Percentiles rank a stretch among this genome's conserved stretches.
These are phyloP conservation scores for Volvox reticuliferus DNA, from an alignment of 139 green algal genomes.

Conservation along the genomic window DNA sequence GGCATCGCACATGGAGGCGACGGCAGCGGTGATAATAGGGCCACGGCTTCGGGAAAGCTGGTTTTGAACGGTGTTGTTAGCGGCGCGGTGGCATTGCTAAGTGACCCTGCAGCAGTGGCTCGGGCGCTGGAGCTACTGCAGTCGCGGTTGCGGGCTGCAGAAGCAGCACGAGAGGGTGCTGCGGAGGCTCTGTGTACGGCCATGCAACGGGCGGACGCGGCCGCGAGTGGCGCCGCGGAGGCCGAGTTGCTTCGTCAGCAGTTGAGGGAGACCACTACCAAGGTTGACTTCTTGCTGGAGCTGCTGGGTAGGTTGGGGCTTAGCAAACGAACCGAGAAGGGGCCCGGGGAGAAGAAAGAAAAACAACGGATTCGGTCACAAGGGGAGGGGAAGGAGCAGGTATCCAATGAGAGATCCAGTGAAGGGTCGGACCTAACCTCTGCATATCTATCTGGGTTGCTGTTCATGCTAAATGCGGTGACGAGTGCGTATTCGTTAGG, in stretches of 20 bases:
- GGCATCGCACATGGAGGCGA: neutral
- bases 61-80: neutral
- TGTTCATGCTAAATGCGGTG: no score
- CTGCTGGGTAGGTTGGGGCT: constrained; percentile 47
- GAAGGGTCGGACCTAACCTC: no score
- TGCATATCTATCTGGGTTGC: no score
- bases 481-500: no score
- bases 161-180: constrained; percentile 57
- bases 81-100: neutral
- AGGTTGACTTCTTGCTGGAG: constrained; percentile 66
- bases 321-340: no score
- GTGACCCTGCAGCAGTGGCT: constrained; percentile 36
- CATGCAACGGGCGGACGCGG: constrained; percentile 65
- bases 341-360: no score
- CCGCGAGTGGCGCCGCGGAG: constrained; percentile 46
- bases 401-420: no score
- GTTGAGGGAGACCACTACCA: constrained; percentile 37
- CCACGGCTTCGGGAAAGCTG: neutral
- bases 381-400: no score
- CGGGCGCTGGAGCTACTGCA: constrained; percentile 52
- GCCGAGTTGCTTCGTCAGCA: constrained; percentile 43
- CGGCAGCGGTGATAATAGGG: neutral
- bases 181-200: constrained; percentile 70
- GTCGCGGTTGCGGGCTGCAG: constrained; percentile 56
- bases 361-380: no score